Base-by-base conservation (phyloP, 805 yeast species). In the Blastobotrys terrestris region DNA sequence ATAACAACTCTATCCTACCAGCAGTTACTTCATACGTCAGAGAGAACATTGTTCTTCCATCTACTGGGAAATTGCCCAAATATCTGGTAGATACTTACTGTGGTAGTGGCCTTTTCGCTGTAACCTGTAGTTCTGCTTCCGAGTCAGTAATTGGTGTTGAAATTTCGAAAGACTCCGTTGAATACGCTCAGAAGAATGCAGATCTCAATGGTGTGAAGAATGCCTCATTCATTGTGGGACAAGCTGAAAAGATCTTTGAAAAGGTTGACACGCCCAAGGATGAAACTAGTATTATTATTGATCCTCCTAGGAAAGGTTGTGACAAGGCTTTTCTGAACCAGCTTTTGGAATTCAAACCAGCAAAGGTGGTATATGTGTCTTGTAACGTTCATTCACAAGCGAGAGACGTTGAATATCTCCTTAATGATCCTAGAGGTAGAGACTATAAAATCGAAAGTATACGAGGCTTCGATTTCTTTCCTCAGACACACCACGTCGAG, bases 321-420 rank as follows among this genome's bases (percentile, higher is more conserved):
- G 97, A 91, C 67, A 86, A 83, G 49, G 81, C 81, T 7, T 94
- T 94, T 65, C 74, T 94, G 69, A 81, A 84, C 59, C 99, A 94
- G 71, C 74, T 94, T 53, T 78, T 94, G 18, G 87, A 76, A 18
- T 94, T 87, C 69, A 75, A 79, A 56, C 98, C 99, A 2, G 85
- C 85, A 14, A 83, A 83, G 61, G 81, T 94, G 51, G 95, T 94
- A n/a, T 94, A 94, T 70, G 87, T 94, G 53, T 88, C 96, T 56
- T 94, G 99, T 75, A 94, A 94, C 65, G 99, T 94, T 48, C 97
- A 92, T 71, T 88, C 97, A 16, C 99, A 94, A 70, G 98, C 98
- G 3, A 76, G 98, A 61, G 99, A 94, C 67, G 67, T 94, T 46
- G 92, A 88, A 60, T 90, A 82, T 74, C 87, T 94, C 63, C 67